Conservation (phyloP, 495 filamentous ascomycete species). For the Annulohypoxylon bovei region DNA sequence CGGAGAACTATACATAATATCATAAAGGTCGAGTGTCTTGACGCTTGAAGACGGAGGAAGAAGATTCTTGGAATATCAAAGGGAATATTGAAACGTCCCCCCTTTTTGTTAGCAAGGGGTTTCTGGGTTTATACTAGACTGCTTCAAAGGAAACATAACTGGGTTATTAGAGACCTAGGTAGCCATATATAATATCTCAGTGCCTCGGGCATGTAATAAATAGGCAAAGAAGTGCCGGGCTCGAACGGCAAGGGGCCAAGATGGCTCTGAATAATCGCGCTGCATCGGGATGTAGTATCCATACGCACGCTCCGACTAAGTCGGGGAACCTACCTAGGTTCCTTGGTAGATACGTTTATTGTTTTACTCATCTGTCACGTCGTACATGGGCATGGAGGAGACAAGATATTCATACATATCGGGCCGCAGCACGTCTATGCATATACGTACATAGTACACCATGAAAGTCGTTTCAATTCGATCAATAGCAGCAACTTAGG, state of each 20-base stretch:
- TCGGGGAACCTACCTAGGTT: not conserved
- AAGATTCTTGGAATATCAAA: not conserved
- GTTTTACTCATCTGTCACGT: not conserved
- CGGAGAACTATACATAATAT: slow-evolving; percentile 8
- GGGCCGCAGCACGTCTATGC: not conserved
- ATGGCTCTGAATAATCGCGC: slow-evolving; percentile 37
- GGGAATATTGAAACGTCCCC: not conserved
- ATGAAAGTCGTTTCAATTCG: not conserved
- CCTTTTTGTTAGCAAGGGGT: not conserved
- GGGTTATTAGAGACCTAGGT: not conserved
- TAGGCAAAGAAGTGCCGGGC: not conserved
- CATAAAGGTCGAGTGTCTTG: not conserved
- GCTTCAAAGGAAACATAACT: not conserved
- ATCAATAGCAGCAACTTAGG: not conserved
- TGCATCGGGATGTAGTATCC: slow-evolving; percentile 21
- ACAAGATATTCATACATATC: not conserved
- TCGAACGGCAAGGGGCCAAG: not conserved
- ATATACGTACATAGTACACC: not conserved
- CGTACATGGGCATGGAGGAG: not conserved
- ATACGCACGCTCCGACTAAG: not conserved
- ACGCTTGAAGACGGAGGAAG: not conserved
- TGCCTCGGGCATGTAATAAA: not conserved
- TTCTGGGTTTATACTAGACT: not conserved
- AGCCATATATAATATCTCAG: not conserved
- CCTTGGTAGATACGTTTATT: not conserved